Percentiles rank a stretch among this genome's conserved stretches.
Conservation (phyloP, 495 filamentous ascomycete species). For the Penicillium lividum region DNA sequence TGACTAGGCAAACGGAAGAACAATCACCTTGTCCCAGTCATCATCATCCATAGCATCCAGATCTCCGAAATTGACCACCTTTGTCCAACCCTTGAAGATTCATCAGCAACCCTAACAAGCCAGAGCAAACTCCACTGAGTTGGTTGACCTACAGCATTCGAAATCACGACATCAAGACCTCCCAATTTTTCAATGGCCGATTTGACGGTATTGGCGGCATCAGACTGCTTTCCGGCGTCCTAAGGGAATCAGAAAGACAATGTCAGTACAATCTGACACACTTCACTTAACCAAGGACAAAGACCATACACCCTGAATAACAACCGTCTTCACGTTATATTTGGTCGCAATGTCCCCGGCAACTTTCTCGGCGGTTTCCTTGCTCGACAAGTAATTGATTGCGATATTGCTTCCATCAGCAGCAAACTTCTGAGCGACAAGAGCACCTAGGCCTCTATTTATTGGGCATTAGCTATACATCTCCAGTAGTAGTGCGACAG, state of each 20-base stretch:
- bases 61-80: conserved; percentile 63
- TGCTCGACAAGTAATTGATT: conserved; percentile 66
- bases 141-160: conserved; percentile 62
- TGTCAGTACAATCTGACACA: neutral
- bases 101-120: neutral
- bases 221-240: conserved; percentile 60
- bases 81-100: conserved; percentile 61
- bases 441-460: conserved; percentile 63
- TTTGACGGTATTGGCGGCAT: conserved; percentile 55
- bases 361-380: conserved; percentile 54
- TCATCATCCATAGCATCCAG: conserved; percentile 60
- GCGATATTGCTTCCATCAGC: conserved; percentile 65
- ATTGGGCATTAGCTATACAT: conserved; percentile 5
- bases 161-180: conserved; percentile 69
- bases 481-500: neutral
- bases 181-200: conserved; percentile 60
- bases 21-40: conserved; percentile 69
- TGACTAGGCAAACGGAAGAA: neutral
- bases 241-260: conserved; percentile 19
- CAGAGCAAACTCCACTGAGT: neutral
- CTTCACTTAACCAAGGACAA: neutral
- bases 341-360: conserved; percentile 51
- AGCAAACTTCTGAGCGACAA: conserved; percentile 65
- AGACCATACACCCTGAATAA: conserved; percentile 59
- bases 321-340: conserved; percentile 54